Percentiles rank a stretch among this genome's conserved stretches.
phyloP scores from a whole-genome alignment of 345 rosid species.

The Citrus australasica region DNA sequence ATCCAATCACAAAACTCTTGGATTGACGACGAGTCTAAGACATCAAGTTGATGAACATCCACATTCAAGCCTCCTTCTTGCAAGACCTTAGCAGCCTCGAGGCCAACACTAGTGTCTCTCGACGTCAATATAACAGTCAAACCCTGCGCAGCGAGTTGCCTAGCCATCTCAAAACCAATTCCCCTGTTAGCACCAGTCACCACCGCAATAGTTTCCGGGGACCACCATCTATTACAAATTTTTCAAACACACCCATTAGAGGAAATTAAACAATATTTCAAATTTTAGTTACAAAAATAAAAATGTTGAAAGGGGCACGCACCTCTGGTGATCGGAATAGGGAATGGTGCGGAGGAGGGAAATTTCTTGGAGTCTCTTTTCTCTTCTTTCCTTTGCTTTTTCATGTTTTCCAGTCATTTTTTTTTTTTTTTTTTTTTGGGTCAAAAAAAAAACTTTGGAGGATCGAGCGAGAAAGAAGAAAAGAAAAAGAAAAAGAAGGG shows the following conservation, averaged over 20 bases:
- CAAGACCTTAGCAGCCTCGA: slow-evolving; percentile 75
- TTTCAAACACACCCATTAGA: not conserved
- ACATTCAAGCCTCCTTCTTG: slow-evolving; percentile 83
- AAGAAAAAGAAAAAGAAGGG: not conserved
- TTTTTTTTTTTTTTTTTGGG: not conserved
- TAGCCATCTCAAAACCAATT: slow-evolving; percentile 88
- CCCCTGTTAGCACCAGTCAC: slow-evolving; percentile 95
- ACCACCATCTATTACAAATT: slow-evolving; percentile 77
- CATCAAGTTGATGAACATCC: slow-evolving; percentile 75
- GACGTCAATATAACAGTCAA: slow-evolving; percentile 73
- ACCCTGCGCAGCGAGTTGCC: slow-evolving; percentile 85
- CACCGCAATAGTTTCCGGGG: slow-evolving; percentile 75
- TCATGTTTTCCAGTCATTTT: slow-evolving; percentile 56
- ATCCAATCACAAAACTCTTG: slow-evolving; percentile 61
- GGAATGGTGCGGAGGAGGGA: slow-evolving; percentile 91
- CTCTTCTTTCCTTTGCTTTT: slow-evolving; percentile 67
- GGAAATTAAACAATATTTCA: not conserved
- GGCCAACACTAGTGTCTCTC: slow-evolving; percentile 66
- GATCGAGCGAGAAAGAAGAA: not conserved
- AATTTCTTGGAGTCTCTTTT: slow-evolving; percentile 70
- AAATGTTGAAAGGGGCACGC: not conserved
- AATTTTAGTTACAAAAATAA: not conserved
- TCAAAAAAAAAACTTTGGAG: not conserved
- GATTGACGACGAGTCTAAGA: slow-evolving; percentile 57
- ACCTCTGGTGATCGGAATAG: slow-evolving; percentile 93